Conservation (phyloP, 2,329 filamentous ascomycete genomes). For the Verticillium klebahnii region DNA sequence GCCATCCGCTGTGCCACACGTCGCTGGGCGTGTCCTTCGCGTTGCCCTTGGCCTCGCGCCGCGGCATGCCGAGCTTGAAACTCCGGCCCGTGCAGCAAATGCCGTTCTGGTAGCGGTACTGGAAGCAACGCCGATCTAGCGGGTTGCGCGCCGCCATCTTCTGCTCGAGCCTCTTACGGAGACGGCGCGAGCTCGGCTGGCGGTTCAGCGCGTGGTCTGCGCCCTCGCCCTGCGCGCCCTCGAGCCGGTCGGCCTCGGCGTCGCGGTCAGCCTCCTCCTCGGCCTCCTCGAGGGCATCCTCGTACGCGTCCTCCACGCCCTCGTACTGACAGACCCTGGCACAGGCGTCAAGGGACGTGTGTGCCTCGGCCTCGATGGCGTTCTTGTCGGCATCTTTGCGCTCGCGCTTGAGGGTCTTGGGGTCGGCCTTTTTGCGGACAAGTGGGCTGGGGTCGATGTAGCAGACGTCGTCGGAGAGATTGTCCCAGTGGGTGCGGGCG, state of each 20-base stretch:
- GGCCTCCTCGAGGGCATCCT: slow-evolving; percentile 22
- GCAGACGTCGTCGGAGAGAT: slow-evolving; percentile 42
- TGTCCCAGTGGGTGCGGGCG: slow-evolving; percentile 46
- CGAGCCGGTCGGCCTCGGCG: slow-evolving; percentile 4
- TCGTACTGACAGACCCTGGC: slow-evolving; percentile 41
- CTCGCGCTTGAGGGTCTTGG: slow-evolving; percentile 26
- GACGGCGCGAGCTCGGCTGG: neutral
- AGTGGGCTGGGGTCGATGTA: slow-evolving; percentile 34
- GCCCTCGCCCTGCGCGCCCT: neutral
- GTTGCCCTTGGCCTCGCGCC: slow-evolving; percentile 17
- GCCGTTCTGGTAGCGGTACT: slow-evolving; percentile 40
- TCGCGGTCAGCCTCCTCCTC: slow-evolving; percentile 18
- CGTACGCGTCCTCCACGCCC: slow-evolving; percentile 28
- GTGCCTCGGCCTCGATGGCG: slow-evolving; percentile 37
- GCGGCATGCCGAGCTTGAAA: slow-evolving; percentile 39
- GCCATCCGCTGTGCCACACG: slow-evolving; percentile 39
- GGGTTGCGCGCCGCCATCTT: slow-evolving; percentile 26
- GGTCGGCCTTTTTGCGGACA: slow-evolving; percentile 26
- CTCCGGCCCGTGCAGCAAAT: slow-evolving; percentile 37
- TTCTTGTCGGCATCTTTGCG: slow-evolving; percentile 33
- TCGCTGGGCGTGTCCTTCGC: slow-evolving; percentile 15
- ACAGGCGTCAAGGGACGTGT: slow-evolving; percentile 41
- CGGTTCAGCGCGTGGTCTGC: neutral
- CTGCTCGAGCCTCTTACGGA: slow-evolving; percentile 9
- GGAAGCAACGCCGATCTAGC: slow-evolving; percentile 30